phyloP scores from a whole-genome alignment of 148 eudicot species.

The Rhododendron simsii region DNA sequence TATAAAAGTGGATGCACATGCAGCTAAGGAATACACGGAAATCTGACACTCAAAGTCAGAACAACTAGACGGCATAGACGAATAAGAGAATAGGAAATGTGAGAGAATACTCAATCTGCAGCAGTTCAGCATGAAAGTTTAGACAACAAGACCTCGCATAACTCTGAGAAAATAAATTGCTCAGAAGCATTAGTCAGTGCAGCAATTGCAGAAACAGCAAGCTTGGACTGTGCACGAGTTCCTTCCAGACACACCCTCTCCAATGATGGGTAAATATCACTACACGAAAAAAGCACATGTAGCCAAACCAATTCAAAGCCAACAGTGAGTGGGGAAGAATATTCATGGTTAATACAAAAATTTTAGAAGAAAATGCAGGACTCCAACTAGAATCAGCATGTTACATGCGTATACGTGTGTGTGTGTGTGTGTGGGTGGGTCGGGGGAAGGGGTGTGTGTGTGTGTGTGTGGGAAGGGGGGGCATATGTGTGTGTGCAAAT shows the following conservation, averaged over 20 bases:
- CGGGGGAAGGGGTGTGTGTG: neutral
- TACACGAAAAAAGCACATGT: slow-evolving; percentile 27
- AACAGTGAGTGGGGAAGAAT: neutral
- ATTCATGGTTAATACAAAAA: neutral
- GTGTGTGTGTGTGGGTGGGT: neutral
- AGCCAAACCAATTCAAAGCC: slow-evolving; percentile 1
- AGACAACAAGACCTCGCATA: slow-evolving; percentile 54
- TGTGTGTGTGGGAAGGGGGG: neutral
- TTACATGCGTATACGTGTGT: neutral
- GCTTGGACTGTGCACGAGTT: slow-evolving; percentile 75
- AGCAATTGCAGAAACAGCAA: slow-evolving; percentile 66
- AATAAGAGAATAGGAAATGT: neutral
- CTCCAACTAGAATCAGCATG: neutral
- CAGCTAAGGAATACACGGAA: neutral
- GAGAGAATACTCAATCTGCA: neutral
- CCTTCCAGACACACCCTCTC: slow-evolving; percentile 81
- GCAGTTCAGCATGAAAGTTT: slow-evolving; percentile 1
- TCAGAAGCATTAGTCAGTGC: slow-evolving; percentile 47
- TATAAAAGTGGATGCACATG: neutral
- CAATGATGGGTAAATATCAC: slow-evolving; percentile 73
- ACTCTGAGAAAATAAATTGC: slow-evolving; percentile 33
- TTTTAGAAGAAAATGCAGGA: neutral
- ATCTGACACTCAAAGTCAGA: neutral
- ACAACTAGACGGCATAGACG: neutral
- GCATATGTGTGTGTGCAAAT: neutral